These are phyloP conservation scores for Agaricus subrufescens DNA, from an alignment of 768 basidiomycete species.

Conservation along the genomic window DNA sequence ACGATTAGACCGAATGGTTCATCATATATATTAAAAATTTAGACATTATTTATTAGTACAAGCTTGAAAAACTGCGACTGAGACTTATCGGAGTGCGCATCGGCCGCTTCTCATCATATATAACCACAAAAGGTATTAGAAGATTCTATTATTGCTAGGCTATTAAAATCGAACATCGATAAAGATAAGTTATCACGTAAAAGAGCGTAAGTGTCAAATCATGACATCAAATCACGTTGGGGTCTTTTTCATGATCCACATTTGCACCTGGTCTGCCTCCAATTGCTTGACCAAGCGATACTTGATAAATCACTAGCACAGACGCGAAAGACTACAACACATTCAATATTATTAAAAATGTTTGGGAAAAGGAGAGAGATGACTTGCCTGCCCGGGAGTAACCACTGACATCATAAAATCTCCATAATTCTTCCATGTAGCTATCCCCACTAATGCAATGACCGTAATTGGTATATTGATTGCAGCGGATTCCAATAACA, in stretches of 20 bases:
- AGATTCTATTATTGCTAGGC: too few relatives aligned
- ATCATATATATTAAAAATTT: too few relatives aligned
- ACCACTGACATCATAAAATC: conserved; percentile 2
- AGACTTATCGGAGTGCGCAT: too few relatives aligned
- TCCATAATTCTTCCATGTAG: not conserved
- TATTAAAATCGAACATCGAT: too few relatives aligned
- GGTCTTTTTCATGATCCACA: not conserved
- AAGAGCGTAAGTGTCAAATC: too few relatives aligned
- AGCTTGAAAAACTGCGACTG: too few relatives aligned
- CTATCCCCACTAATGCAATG: not conserved
- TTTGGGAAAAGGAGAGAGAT: not conserved
- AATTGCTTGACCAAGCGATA: not conserved
- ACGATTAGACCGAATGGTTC: too few relatives aligned
- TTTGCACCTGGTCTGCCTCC: not conserved
- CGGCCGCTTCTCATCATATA: too few relatives aligned
- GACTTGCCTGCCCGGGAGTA: not conserved
- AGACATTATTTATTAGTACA: too few relatives aligned
- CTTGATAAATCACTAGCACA: not conserved
- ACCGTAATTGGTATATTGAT: conserved; percentile 1
- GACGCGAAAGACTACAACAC: not conserved
- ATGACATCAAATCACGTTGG: not conserved
- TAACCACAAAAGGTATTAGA: too few relatives aligned
- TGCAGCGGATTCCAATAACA: conserved; percentile 1
- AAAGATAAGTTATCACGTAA: too few relatives aligned
- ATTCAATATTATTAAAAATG: not conserved